A percentile compares a stretch with the other conserved stretches of the same genome.
These are phyloP conservation scores for Flueggea neowawraea DNA, from an alignment of 441 rosid species.

Conservation along the genomic window DNA sequence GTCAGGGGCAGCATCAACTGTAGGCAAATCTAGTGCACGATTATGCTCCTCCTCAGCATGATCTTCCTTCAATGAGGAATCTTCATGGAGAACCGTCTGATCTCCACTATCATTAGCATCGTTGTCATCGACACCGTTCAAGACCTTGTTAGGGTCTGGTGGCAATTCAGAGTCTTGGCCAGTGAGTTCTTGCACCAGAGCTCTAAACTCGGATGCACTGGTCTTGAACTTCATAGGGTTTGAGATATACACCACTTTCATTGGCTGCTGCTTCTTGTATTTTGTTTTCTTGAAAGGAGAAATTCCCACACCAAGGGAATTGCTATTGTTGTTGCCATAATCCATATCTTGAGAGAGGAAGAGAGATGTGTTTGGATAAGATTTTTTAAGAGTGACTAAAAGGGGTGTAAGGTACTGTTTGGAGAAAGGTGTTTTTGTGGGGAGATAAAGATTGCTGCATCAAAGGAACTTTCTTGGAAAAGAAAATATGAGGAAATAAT, in stretches of 20 bases:
- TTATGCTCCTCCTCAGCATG: not conserved
- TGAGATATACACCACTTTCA: slow-evolving; percentile 67
- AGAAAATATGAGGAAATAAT: too few species aligned
- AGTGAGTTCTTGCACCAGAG: slow-evolving; percentile 57
- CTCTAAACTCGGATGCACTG: slow-evolving; percentile 46
- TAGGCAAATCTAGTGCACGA: slow-evolving; percentile 5
- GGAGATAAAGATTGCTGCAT: too few species aligned
- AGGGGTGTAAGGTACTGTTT: too few species aligned
- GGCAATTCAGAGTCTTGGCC: slow-evolving; percentile 52
- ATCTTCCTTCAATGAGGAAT: not conserved
- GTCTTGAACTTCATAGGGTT: slow-evolving; percentile 54
- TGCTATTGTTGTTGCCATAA: not conserved
- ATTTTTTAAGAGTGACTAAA: too few species aligned
- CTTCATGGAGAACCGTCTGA: slow-evolving; percentile 9
- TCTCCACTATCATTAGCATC: not conserved
- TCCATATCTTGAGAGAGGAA: not conserved
- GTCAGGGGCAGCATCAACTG: not conserved
- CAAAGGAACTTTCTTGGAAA: too few species aligned
- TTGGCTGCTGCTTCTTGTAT: slow-evolving; percentile 23
- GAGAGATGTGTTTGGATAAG: too few species aligned
- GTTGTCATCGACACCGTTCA: not conserved
- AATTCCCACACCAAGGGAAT: too few species aligned
- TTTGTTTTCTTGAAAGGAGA: slow-evolving; percentile 13
- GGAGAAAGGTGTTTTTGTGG: too few species aligned
- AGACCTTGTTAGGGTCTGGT: slow-evolving; percentile 24